A percentile compares a stretch with the other conserved stretches of the same genome.
These are phyloP conservation scores for Neofusicoccum laricinum DNA, from an alignment of 2,329 filamentous ascomycete species.

Conservation along the genomic window DNA sequence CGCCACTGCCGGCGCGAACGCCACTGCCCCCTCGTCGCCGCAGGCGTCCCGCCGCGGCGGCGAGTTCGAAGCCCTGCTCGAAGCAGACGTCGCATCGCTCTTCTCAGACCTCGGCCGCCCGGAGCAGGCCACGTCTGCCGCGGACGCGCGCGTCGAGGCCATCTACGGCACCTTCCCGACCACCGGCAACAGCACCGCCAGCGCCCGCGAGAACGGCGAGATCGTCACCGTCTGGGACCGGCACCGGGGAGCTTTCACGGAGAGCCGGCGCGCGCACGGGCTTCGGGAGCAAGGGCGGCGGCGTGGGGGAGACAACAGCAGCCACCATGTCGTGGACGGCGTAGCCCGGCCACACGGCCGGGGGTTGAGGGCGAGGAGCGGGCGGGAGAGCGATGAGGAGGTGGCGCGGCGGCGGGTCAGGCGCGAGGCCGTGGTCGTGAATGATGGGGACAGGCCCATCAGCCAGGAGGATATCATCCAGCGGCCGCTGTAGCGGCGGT, in stretches of 20 bases:
- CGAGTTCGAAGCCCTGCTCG: background rate
- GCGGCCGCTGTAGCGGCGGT: conserved; percentile 19
- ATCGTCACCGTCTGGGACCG: conserved; percentile 4
- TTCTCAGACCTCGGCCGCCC: background rate
- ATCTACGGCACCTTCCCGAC: background rate
- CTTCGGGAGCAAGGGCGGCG: background rate
- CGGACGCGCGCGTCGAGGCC: background rate
- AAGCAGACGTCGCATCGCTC: background rate
- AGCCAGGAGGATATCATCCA: conserved; percentile 77
- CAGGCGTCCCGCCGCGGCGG: background rate
- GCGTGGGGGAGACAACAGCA: background rate
- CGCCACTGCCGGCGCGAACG: background rate
- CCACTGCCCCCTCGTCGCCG: background rate
- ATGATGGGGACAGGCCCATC: conserved; percentile 76
- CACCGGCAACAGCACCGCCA: too few relatives aligned
- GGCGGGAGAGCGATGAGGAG: conserved; percentile 60
- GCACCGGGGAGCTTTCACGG: background rate
- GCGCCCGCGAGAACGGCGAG: background rate
- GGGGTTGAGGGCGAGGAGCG: conserved; percentile 31
- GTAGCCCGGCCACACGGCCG: conserved; percentile 24
- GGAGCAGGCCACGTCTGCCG: background rate
- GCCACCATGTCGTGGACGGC: background rate
- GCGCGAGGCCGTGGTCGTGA: conserved; percentile 86
- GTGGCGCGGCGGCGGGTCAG: conserved; percentile 71
- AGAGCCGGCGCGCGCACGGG: background rate